Percentiles rank a stretch among this genome's conserved stretches.
These are phyloP conservation scores for Zanthoxylum bungeanum DNA, from an alignment of 345 rosid species.

Conservation along the genomic window DNA sequence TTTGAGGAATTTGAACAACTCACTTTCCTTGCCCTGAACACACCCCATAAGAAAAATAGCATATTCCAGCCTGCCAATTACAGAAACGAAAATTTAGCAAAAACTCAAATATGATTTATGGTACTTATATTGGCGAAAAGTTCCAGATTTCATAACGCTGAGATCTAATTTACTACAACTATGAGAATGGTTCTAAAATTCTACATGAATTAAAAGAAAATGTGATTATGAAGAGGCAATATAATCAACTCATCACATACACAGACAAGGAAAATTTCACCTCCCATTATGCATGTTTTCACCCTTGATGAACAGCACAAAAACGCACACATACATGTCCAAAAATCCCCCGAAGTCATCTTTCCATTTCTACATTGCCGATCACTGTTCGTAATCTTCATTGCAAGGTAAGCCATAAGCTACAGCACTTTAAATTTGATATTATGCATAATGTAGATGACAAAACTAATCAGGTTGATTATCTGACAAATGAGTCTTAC, in stretches of 20 bases:
- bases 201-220: not conserved
- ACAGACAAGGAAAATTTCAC: not conserved
- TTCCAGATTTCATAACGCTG: not conserved
- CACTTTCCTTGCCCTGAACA: constrained; percentile 65
- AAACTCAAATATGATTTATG: not conserved
- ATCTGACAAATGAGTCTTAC: not conserved
- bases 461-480: not conserved
- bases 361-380: not conserved
- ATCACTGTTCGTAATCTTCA: not conserved
- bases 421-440: not conserved
- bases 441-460: not conserved
- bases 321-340: not conserved
- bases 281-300: not conserved
- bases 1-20: constrained; percentile 35
- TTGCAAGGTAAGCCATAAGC: not conserved
- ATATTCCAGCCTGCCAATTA: constrained; percentile 83
- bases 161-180: not conserved
- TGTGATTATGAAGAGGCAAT: not conserved
- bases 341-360: too few species aligned
- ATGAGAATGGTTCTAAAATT: not conserved
- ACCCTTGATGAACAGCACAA: not conserved
- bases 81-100: constrained; percentile 9
- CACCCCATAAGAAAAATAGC: constrained; percentile 90
- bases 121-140: not conserved
- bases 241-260: not conserved